Evolutionary conservation across 768 basidiomycete species (phyloP), one percentile per base, ranked within the genome.

Genomic region (Lactifluus piperatus): DNA sequence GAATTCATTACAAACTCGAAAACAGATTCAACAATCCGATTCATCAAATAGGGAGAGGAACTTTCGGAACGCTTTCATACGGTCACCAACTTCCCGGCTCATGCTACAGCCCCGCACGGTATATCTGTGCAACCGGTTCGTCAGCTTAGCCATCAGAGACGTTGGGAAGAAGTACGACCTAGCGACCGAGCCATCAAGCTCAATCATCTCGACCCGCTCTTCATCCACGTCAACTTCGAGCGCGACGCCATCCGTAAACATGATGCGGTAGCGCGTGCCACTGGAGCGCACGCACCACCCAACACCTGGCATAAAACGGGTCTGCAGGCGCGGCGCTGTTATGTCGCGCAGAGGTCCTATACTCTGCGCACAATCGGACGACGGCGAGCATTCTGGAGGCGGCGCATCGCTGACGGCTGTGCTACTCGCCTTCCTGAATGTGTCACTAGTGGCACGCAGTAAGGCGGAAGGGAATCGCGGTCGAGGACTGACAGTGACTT

Each of bases 151-250:
- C 18, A 22, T 45, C 34, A 50, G 48, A 34, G 36, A 54, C 10
- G 26, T 6, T 22, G 2, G 5, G 54, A 11, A 29, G n/a, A 43
- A 39, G 13, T 30, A 24, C 43, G 8, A 67, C 71, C 71, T 68
- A 11, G 66, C 65, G 37, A 56, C 63, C 30, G 66, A 62, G 1
- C 74, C 76, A 3, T 65, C 54, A 48, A 56, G 65, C 36, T 64
- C 66, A 34, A 64, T 70, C 46, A 73, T 67, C 57, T 75, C 73
- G 3, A 72, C 71, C 70, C 72, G 71, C 44, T 76, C 75, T 59
- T 77, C 74, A 50, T 77, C 76, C 4, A 74, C 73, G 52, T 77
- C 75, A 50, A 77, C 68, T 44, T 76, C 74, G 51, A 77, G 66
- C 27, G 69, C 63, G 30, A 67, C 65, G 1, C 76, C 76, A 64